Evolutionary conservation across 2,329 filamentous ascomycete species (phyloP), one percentile per base, ranked within the genome.

Genomic region (Volutella citrinella): DNA sequence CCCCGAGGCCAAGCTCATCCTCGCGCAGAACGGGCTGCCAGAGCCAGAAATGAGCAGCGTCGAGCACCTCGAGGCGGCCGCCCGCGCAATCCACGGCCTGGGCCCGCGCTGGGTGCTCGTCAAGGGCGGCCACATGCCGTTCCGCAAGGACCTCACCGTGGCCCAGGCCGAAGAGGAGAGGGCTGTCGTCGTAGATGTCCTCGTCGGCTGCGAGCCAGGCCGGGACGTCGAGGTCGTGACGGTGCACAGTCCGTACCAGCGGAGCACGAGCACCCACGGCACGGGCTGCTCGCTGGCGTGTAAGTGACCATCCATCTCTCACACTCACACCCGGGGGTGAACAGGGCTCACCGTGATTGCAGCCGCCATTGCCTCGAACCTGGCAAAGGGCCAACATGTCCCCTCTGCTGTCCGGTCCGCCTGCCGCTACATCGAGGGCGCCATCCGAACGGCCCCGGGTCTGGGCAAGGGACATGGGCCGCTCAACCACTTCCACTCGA

Each of bases 231-330:
- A 74, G n/a, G 59, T 74, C 0, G 68, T 78, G 2, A 66, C 79
- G 23, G 74, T 95, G 30, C 74, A 89, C 59, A 85, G 79, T 23
- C 70, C 72, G 5, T 96, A 84, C 55, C 71, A 87, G 43, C 64
- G 71, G 9, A 88, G 84, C 8, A 82, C 71, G 40, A 91, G 91
- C 55, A 97, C 91, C 0, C 93, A 98, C 54, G 93, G 93, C 1
- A 97, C 93, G 0, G 93, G 93, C 5, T 98, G 93, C 56, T 94
- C 89, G 9, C 73, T 97, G 40, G 93, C 93, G 24, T 95, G 82
- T 86, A 61, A 67, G 80, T 69, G 19, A 12, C 20, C 18, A 8
- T 17, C 11, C 10, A 11, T 28, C n/a, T n/a, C n/a, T n/a, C n/a
- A n/a, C n/a, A n/a, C n/a, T n/a, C n/a, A n/a, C n/a, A n/a, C n/a